Evolutionary conservation across 2,329 filamentous ascomycete genomes (phyloP), one percentile per base, ranked within the genome.

Genomic region (Fusarium buxicola): DNA sequence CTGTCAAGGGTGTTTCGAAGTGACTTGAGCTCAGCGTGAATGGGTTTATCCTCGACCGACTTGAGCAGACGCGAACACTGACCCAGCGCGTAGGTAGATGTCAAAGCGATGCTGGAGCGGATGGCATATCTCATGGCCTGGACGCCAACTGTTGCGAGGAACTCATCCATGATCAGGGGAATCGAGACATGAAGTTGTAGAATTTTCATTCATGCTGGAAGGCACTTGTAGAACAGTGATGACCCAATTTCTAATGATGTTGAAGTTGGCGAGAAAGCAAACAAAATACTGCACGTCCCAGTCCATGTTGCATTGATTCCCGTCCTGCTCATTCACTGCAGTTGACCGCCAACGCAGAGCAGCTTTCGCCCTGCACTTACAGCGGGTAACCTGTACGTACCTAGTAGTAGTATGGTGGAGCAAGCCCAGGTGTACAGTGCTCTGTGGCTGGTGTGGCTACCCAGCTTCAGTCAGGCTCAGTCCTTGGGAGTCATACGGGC

Each of bases 91-190:
- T 93, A 96, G 34, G 84, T 87, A 48, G 92, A 92, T 3, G 94
- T 97, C 65, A 97, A 85, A 44, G 91, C 88, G 66, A 98, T 89
- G 45, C 93, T 93, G 15, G 92, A 94, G 45, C 91, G 84, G 70
- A 97, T 94, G 74, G 93, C 93, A 85, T 95, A 96, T 79, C 92
- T 96, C 84, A 96, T 89, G 45, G 92, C 92, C 79, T 96, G 92
- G 44, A 81, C 76, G 60, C 84, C 84, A 56, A 87, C 74, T 39
- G 78, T 76, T 45, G 81, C 72, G 55, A 87, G 76, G 60, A 87
- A 81, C 50, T 82, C 82, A 74, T 96, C 92, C 92, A 96, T 96
- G 66, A 43, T 60, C 34, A 45, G 48, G 50, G 41, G 40, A 52
- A 45, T 55, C 40, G 50, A 55, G 50, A 15, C n/a, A 51, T 34